These are phyloP conservation scores for Ascochyta rabiei DNA, from an alignment of 2,329 filamentous ascomycete genomes.

Conservation along the genomic window DNA sequence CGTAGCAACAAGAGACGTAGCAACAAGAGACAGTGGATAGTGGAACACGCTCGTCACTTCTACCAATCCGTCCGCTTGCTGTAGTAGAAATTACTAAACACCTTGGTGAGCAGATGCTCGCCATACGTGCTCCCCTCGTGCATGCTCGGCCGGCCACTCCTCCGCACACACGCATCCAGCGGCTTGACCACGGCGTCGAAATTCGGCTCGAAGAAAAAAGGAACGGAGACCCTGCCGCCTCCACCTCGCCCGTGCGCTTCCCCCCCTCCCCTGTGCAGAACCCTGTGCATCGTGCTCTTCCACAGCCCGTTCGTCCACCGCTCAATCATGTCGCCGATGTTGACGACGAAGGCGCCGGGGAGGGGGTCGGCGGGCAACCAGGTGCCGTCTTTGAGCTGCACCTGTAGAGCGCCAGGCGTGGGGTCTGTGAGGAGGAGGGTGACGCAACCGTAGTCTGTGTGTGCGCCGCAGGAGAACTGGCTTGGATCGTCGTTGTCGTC, in stretches of 20 bases:
- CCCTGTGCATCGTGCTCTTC: slow-evolving; percentile 53
- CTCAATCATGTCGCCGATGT: slow-evolving; percentile 58
- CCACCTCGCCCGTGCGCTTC: slow-evolving; percentile 33
- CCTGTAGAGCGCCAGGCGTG: slow-evolving; percentile 52
- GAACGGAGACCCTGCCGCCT: slow-evolving; percentile 21
- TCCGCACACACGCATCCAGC: slow-evolving; percentile 46
- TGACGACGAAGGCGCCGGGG: slow-evolving; percentile 54
- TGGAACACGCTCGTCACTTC: too few species aligned
- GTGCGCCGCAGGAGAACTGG: slow-evolving; percentile 51
- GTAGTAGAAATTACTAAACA: slow-evolving; percentile 51
- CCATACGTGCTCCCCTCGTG: slow-evolving; percentile 49
- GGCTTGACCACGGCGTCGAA: slow-evolving; percentile 50
- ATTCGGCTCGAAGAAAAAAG: slow-evolving; percentile 58
- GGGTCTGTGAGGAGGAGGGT: slow-evolving; percentile 55
- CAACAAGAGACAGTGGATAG: too few species aligned
- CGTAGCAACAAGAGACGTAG: too few species aligned
- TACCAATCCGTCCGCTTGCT: slow-evolving; percentile 36
- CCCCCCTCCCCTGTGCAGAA: slow-evolving; percentile 46
- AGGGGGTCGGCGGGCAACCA: slow-evolving; percentile 56
- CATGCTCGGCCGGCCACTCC: slow-evolving; percentile 37
- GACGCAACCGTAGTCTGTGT: slow-evolving; percentile 56
- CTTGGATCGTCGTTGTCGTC: slow-evolving; percentile 18
- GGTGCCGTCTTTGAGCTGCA: slow-evolving; percentile 48
- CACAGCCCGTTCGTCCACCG: slow-evolving; percentile 54
- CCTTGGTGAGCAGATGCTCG: slow-evolving; percentile 51